Evolutionary conservation across 768 basidiomycete species (phyloP), one percentile per base, ranked within the genome.

Genomic region (Tylopilus intermedius): DNA sequence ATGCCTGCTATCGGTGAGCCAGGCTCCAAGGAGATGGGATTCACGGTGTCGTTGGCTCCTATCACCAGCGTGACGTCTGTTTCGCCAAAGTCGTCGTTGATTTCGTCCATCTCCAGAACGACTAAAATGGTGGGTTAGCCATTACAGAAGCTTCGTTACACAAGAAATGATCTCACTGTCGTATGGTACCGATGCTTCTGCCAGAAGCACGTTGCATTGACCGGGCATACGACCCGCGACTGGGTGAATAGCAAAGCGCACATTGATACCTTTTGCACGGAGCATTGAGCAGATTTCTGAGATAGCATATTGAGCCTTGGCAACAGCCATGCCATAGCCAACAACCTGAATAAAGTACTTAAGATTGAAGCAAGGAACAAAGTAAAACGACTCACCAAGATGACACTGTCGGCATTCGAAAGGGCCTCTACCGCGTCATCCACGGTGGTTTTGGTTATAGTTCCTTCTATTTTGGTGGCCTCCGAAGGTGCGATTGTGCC

Each of bases 171-270:
- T 64, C 83, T 67, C 57, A 90, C 88, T 88, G 62, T 93, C 90
- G 61, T 93, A 93, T 2, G 91, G 91, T 13, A 94, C 90, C 5
- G 88, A 86, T 3, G 91, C 91, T 65, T 94, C 91, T 4, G 91
- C 91, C 5, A 94, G 74, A 43, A 94, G 77, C n/a, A 94, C 90
- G 61, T 94, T 94, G 66, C 90, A 91, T 71, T 94, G 88, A 40
- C 91, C 91, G 11, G 91, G 91, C 91, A 94, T 94, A 43, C 91
- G 85, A 47, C 91, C 91, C 39, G 91, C 91, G 13, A 94, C 91
- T 10, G 91, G 91, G 62, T 94, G 91, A 50, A 90, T 90, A 9
- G 88, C 88, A 63, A 90, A 90, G 70, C 88, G 82, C 40, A 91
- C 88, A 46, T 83, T 89, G 61, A 91, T 76, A 11, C 81, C 89